phyloP scores from a whole-genome alignment of 371 early-diverging fungal genomes.

The Rhizopus arrhizus region DNA sequence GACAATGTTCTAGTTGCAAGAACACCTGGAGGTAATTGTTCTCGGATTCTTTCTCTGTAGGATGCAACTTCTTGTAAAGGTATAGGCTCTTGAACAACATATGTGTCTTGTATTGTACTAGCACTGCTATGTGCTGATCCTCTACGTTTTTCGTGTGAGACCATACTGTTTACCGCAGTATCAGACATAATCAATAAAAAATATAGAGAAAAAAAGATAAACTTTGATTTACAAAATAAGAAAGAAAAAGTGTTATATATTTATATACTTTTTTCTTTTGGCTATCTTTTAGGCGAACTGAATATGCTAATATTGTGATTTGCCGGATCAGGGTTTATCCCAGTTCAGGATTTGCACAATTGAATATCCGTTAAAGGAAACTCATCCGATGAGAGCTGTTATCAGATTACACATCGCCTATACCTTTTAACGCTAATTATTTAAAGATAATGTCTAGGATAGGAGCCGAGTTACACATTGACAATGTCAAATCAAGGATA shows the following conservation, averaged over 20 bases:
- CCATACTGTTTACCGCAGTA: neutral
- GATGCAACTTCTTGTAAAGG: slow-evolving; percentile 23
- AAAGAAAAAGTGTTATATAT: neutral
- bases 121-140: slow-evolving; percentile 12
- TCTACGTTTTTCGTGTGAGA: neutral
- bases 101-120: slow-evolving; percentile 23
- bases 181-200: neutral
- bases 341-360: neutral
- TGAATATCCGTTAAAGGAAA: neutral
- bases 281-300: neutral
- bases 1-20: slow-evolving; percentile 26
- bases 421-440: slow-evolving; percentile 1
- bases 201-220: neutral
- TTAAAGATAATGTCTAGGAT: neutral
- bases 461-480: no score
- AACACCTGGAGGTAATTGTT: slow-evolving; percentile 29
- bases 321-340: neutral
- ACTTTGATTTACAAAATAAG: neutral
- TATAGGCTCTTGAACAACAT: slow-evolving; percentile 20
- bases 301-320: neutral
- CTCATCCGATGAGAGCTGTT: neutral
- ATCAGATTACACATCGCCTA: slow-evolving; percentile 5
- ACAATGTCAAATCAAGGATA: no score
- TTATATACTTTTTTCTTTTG: neutral
- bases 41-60: slow-evolving; percentile 27